phyloP scores from a whole-genome alignment of 495 filamentous ascomycete genomes.

The Venustampulla echinocandica region DNA sequence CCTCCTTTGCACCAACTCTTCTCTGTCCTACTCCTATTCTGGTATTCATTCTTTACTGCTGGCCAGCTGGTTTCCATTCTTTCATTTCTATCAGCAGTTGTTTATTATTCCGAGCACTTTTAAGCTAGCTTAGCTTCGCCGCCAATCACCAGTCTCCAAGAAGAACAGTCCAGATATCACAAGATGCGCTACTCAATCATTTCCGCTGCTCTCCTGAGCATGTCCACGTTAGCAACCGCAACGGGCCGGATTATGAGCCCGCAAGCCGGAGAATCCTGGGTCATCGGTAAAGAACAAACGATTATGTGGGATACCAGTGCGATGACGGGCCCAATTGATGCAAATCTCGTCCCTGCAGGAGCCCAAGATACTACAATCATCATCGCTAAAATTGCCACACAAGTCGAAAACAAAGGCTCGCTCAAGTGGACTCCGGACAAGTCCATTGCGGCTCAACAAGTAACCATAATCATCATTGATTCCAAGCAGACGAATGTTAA shows the following conservation, averaged over 20 bases:
- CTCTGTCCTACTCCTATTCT: not conserved
- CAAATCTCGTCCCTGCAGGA: not conserved
- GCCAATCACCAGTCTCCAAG: not conserved
- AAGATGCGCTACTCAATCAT: slow-evolving; percentile 14
- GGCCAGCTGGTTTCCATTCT: slow-evolving; percentile 8
- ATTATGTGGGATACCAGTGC: not conserved
- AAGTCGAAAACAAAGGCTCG: not conserved
- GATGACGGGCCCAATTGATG: not conserved
- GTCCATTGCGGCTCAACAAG: not conserved
- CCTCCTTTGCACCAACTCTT: not conserved
- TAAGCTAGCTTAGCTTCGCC: not conserved
- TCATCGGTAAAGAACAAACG: not conserved
- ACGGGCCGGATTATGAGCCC: not conserved
- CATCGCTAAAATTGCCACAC: not conserved
- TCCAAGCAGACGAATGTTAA: not conserved
- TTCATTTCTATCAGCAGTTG: not conserved
- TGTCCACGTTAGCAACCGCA: not conserved
- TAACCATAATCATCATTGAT: slow-evolving; percentile 3
- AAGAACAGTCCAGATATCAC: not conserved
- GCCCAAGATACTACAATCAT: not conserved
- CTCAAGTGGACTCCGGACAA: slow-evolving; percentile 1
- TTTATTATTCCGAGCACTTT: not conserved
- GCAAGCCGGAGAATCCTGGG: not conserved
- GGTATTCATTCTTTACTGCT: slow-evolving; percentile 15
- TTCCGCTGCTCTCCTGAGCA: not conserved